These are phyloP conservation scores for Phialophora macrospora DNA, from an alignment of 2,329 filamentous ascomycete species.

Conservation along the genomic window DNA sequence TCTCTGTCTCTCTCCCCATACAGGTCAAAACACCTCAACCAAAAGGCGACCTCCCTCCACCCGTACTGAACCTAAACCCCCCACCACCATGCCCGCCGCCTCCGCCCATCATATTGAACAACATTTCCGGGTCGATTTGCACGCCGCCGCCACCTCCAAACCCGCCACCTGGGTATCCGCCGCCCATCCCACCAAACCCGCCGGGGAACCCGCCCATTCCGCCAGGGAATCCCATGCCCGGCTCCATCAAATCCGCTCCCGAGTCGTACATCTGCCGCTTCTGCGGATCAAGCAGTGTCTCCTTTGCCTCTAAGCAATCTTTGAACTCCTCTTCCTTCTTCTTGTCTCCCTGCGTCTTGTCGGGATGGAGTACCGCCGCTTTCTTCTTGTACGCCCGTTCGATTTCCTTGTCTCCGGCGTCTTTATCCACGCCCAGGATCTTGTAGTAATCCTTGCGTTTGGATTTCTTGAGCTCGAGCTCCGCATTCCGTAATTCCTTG, in stretches of 20 bases:
- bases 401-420: conserved; percentile 80
- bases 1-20: neutral
- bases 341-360: conserved; percentile 91
- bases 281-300: conserved; percentile 91
- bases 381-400: conserved; percentile 97
- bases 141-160: conserved; percentile 49
- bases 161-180: conserved; percentile 41
- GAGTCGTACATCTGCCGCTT: conserved; percentile 91
- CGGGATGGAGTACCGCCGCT: conserved; percentile 91
- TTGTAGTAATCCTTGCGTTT: conserved; percentile 99
- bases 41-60: conserved; percentile 35
- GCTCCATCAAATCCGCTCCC: conserved; percentile 87
- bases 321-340: conserved; percentile 92
- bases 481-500: conserved; percentile 85
- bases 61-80: conserved; percentile 34
- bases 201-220: conserved; percentile 48
- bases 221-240: conserved; percentile 72
- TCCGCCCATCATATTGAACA: conserved; percentile 50
- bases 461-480: conserved; percentile 96
- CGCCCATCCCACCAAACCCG: conserved; percentile 51
- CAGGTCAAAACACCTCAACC: conserved; percentile 22
- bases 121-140: conserved; percentile 45
- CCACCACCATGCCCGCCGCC: conserved; percentile 32
- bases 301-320: conserved; percentile 96
- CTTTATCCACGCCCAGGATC: conserved; percentile 86